Percentiles rank a stretch among this genome's conserved stretches.
These are phyloP conservation scores for Plasmodium relictum DNA, from an alignment of 169 alveolate species.

Conservation along the genomic window DNA sequence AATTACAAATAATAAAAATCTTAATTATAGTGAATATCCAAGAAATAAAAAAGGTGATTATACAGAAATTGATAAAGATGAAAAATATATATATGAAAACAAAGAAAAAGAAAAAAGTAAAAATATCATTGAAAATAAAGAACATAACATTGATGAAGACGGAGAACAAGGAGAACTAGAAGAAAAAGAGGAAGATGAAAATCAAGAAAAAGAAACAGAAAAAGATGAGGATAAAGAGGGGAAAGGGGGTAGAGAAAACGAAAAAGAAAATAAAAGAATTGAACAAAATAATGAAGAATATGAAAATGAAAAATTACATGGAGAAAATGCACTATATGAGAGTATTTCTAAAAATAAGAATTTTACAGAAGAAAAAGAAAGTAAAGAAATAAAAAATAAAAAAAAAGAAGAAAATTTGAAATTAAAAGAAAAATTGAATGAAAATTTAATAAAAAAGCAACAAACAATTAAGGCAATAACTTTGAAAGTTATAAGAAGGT, in stretches of 20 bases:
- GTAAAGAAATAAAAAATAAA: neutral
- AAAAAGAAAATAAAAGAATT: neutral
- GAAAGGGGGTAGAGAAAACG: neutral
- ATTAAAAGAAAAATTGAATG: conserved; percentile 17
- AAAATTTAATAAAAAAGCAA: conserved; percentile 50
- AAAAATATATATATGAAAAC: conserved; percentile 1
- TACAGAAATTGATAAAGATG: neutral
- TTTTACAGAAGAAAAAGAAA: neutral
- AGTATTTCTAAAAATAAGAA: neutral
- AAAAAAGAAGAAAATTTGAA: conserved; percentile 16
- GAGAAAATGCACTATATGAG: neutral
- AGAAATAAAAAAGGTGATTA: neutral
- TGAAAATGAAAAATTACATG: neutral
- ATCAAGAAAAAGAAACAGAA: neutral
- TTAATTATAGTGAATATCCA: neutral
- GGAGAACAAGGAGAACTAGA: neutral
- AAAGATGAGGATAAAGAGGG: neutral
- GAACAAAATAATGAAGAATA: neutral
- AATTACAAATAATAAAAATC: neutral
- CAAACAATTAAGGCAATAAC: conserved; percentile 51
- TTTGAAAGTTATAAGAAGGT: conserved; percentile 24
- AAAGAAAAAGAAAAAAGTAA: neutral
- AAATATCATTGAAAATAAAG: neutral
- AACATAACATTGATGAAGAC: neutral
- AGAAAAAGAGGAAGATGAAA: neutral